Evolutionary conservation across 1,284 basidiomycete genomes (phyloP), one percentile per base, ranked within the genome.

Genomic region (Neolentinus lepideus): DNA sequence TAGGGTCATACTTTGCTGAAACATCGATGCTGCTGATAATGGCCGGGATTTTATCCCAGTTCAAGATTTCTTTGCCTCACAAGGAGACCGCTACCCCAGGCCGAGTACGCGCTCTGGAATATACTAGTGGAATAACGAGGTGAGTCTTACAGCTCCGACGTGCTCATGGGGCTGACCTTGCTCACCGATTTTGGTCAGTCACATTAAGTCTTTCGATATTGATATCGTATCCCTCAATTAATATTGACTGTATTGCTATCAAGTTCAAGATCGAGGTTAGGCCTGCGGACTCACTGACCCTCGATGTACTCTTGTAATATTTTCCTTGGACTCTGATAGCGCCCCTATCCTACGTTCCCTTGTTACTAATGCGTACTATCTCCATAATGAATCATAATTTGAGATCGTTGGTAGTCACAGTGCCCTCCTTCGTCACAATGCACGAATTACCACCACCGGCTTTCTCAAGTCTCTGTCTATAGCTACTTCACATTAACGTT

Each of bases 1-100:
- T 22, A 50, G 47, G 47, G 3, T 26, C 27, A n/a, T 21, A 50
- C 25, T 50, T 50, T 25, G 47, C 47, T 29, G 47, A 50, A 26
- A 50, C 22, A 21, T 50, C 47, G 14, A 50, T 50, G 47, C 22
- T 50, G 47, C 27, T 50, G 9, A 50, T 50, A 14, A 50, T 50
- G 47, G 47, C 47, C 3, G 47, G 47, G 4, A 50, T 25, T 11
- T 22, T 50, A 21, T 26, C 24, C 22, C 12, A n/a, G 47, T 50
- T 26, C 47, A 26, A 29, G 11, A 50, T 50, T n/a, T 43, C 38
- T 22, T 12, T 11, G 3, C n/a, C 27, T 50, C 10, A 3, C 47
- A 21, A 21, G 24, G 21, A 26, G 24, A 21, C 22, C 11, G 47
- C 47, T 11, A 25, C 19, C 45, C n/a, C n/a, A n/a, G 43, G 24